phyloP scores from a whole-genome alignment of 805 yeast species.

The Candida railenensis region DNA sequence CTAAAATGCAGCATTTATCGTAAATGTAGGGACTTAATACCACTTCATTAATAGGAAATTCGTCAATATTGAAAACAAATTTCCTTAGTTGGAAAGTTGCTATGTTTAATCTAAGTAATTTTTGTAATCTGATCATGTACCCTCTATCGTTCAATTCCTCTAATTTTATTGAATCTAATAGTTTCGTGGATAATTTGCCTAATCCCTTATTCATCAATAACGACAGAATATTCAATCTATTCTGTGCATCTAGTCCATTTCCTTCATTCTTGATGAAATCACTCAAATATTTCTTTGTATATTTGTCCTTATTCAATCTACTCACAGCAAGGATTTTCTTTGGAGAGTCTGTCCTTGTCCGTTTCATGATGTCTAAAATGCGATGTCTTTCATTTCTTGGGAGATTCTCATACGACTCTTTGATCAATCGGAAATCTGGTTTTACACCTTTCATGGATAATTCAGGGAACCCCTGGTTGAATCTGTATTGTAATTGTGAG shows the following conservation, averaged over 20 bases:
- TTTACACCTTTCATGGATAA: constrained; percentile 32
- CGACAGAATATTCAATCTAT: not conserved
- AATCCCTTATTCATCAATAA: constrained; percentile 28
- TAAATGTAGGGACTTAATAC: constrained; percentile 32
- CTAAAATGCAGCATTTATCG: constrained; percentile 31
- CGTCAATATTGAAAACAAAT: constrained; percentile 18
- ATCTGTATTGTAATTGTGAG: constrained; percentile 29
- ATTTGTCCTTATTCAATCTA: not conserved
- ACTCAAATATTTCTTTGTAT: not conserved
- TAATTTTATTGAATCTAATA: constrained; percentile 20
- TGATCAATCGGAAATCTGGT: constrained; percentile 33
- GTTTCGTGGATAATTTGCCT: constrained; percentile 18
- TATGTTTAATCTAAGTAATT: constrained; percentile 23
- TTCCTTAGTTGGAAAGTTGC: constrained; percentile 16
- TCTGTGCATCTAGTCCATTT: constrained; percentile 4
- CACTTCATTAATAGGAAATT: constrained; percentile 31
- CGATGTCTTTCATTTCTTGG: not conserved
- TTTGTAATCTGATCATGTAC: constrained; percentile 23
- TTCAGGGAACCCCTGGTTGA: constrained; percentile 31
- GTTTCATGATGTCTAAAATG: constrained; percentile 1
- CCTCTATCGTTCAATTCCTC: constrained; percentile 26
- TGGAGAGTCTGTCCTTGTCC: not conserved
- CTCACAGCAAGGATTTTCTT: constrained; percentile 1
- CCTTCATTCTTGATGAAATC: constrained; percentile 3
- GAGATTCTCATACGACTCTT: constrained; percentile 28